phyloP scores from a whole-genome alignment of 202 grass and related monocot species.

The Elaeis oleifera region DNA sequence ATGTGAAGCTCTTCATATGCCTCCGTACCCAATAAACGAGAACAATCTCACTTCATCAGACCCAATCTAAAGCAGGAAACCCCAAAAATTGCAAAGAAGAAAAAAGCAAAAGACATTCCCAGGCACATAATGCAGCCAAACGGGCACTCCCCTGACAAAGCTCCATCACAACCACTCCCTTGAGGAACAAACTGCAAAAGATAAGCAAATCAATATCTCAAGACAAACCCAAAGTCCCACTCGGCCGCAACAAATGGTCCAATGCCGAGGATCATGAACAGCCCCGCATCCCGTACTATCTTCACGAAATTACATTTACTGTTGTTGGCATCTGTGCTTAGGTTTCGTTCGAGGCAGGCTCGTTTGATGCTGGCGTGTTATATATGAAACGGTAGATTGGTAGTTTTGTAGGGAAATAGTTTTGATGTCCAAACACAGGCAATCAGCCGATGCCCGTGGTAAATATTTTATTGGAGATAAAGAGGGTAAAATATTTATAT shows the following conservation, averaged over 20 bases:
- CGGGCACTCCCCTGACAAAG: slow-evolving; percentile 56
- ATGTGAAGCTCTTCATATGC: slow-evolving; percentile 80
- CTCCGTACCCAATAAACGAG: slow-evolving; percentile 28
- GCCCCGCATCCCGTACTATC: slow-evolving; percentile 56
- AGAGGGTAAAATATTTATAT: too few relatives aligned
- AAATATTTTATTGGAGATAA: too few relatives aligned
- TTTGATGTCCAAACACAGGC: too few relatives aligned
- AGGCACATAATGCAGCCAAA: slow-evolving; percentile 86
- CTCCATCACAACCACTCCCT: neutral
- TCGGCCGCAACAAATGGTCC: slow-evolving; percentile 88
- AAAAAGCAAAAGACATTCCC: slow-evolving; percentile 44
- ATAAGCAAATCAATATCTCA: neutral
- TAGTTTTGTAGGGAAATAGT: too few relatives aligned
- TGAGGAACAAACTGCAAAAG: neutral
- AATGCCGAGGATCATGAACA: slow-evolving; percentile 87
- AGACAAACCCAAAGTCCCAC: slow-evolving; percentile 69
- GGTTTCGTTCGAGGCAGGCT: too few relatives aligned
- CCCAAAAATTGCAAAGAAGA: too few relatives aligned
- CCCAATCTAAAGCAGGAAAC: neutral
- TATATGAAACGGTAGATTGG: too few relatives aligned
- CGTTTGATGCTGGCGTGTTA: too few relatives aligned
- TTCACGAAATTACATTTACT: too few relatives aligned
- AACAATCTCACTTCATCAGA: too few relatives aligned
- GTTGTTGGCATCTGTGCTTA: too few relatives aligned
- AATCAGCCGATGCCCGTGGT: too few relatives aligned